Conservation (phyloP, 2,329 filamentous ascomycete genomes). For the Dactylellina parvicollis region DNA sequence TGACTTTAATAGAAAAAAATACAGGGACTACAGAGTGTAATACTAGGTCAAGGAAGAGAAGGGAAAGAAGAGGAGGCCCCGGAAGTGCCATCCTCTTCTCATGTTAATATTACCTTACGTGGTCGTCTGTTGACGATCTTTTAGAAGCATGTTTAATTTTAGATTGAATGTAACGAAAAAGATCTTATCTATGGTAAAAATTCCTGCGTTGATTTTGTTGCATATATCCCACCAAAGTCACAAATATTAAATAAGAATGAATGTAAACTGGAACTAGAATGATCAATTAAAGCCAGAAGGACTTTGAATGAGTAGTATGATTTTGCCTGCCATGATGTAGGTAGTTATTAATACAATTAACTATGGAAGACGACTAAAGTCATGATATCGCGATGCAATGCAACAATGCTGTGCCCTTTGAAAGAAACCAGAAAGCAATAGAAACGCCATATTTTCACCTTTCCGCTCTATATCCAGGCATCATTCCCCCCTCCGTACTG, state of each 20-base stretch:
- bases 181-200: background rate
- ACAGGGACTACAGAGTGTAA: too few relatives aligned
- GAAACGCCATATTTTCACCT: conserved; percentile 43
- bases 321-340: too few relatives aligned
- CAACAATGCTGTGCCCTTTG: conserved; percentile 22
- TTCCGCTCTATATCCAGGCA: conserved; percentile 33
- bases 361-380: background rate
- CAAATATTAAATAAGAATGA: background rate
- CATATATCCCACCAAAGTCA: too few relatives aligned
- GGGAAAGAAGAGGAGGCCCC: too few relatives aligned
- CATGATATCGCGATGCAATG: conserved; percentile 20
- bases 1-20: too few relatives aligned
- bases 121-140: too few relatives aligned
- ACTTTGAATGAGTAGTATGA: background rate
- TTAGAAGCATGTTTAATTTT: too few relatives aligned
- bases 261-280: background rate
- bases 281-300: background rate
- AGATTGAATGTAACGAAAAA: too few relatives aligned
- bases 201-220: conserved; percentile 17
- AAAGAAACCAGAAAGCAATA: conserved; percentile 1
- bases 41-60: too few relatives aligned
- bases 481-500: background rate
- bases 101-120: too few relatives aligned
- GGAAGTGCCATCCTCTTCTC: too few relatives aligned
- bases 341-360: background rate